Base-by-base conservation (phyloP, 306 rosid species). In the Sophora flavescens region DNA sequence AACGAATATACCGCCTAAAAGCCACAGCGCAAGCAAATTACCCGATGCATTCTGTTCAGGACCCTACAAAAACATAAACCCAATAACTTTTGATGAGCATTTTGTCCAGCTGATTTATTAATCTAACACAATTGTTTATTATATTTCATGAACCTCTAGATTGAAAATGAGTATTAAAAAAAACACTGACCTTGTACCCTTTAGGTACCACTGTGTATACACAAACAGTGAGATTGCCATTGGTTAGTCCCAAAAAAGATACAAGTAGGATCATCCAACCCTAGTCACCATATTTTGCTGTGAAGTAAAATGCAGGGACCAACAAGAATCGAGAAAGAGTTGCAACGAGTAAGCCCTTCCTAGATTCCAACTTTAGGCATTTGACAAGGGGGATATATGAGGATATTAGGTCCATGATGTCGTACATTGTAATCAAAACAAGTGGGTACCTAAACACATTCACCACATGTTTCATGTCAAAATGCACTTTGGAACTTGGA, bases 41-140 rank as follows among this genome's bases (percentile, higher is more conserved):
- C 97, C 98, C 82, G 91, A 77, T 4, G 96, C 98, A 83, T 93
- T 93, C 61, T 91, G 96, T 80, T 91, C 98, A 48, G 98, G 98
- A 39, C 93, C 97, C 97, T 91, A 66, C 62, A 79, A 69, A 54
- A 18, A 3, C 28, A 5, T 6, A 17, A n/a, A 70, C 7, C 12
- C 54, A 41, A 7, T 3, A 6, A 10, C 47, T 3, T 35, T 3
- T 35, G 6, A 41, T 65, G 8, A 76, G 63, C 22, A 53, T 12
- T 80, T 5, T 30, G 0, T 9, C 16, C 3, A 15, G 4, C 15
- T 44, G 1, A 75, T 13, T 3, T 33, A 11, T 3, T 1, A 2
- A 13, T 16, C 50, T 47, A 4, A 28, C 33, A 18, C 16, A 22
- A 22, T 22, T 63, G 4, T 15, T 11, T 10, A 33, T 30, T 64